Base-by-base conservation (phyloP, 2,329 filamentous ascomycete species). In the Fusarium cyanostomum region DNA sequence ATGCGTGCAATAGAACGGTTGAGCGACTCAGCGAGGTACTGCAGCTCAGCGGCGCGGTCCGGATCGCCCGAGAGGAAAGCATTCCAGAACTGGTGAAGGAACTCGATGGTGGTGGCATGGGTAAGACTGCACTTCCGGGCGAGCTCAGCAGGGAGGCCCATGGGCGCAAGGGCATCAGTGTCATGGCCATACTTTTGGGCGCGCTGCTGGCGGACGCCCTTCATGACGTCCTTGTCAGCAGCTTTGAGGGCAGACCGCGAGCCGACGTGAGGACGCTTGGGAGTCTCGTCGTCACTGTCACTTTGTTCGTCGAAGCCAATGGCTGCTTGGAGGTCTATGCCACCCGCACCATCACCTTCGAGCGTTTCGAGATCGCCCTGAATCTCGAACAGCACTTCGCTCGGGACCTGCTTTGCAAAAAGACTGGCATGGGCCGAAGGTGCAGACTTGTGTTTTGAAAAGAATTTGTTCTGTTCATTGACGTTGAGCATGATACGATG, bases 1-100 rank as follows among this genome's bases (percentile, higher is more conserved):
- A 98, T 94, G 24, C 95, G 87, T 58, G 90, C 86, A 53, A 89
- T 82, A 0, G 92, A 94, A 57, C 90, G 87, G 58, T 87, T 86
- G 12, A 99, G 82, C 9, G 93, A 94, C 73, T 96, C 92, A 8
- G 91, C 88, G 42, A 97, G 84, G 61, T 91, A 92, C 7, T 89
- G 87, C 12, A 97, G 83, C 77, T 99, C 94, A 37, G 84, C 83
- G 1, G 92, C 92, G 30, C 92, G 89, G 58, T 92, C 89, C 1
- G 91, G 80, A 72, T 97, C 92, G 12, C 94, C 94, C 0, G 94
- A 97, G 24, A 96, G 83, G 72, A 96, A 99, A 0, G 94, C 88
- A 30, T 87, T 85, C 94, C 94, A 99, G 80, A 99, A 99, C 75
- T 98, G 96, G 70, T 94, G 92, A n/a, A 99, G 81, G 71, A 98